A percentile compares a stretch with the other conserved stretches of the same genome.
Conservation (phyloP, 78 protist species). For the Monocercomonoides exilis region DNA sequence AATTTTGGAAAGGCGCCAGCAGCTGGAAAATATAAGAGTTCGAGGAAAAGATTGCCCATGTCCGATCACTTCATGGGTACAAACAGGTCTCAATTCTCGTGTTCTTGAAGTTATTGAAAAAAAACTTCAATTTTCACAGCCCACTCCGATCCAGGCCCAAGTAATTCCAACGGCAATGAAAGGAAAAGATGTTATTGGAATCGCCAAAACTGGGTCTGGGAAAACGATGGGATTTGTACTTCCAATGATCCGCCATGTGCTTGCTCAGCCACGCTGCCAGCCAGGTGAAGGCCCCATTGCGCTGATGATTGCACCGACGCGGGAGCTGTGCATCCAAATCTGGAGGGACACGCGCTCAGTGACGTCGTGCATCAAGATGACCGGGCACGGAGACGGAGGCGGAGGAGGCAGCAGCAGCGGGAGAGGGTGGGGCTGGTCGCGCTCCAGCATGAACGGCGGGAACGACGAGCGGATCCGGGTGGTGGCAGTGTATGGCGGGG, state of each 20-base stretch:
- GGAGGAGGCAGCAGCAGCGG: not conserved
- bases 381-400: not conserved
- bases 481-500: slow-evolving; percentile 90
- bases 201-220: slow-evolving; percentile 66
- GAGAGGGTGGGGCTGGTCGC: no score
- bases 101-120: slow-evolving; percentile 4
- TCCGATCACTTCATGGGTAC: not conserved
- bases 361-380: not conserved
- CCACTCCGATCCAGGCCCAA: slow-evolving; percentile 56
- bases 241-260: slow-evolving; percentile 86
- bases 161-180: slow-evolving; percentile 54
- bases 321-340: slow-evolving; percentile 91
- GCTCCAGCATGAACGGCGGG: not conserved
- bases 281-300: slow-evolving; percentile 89
- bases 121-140: slow-evolving; percentile 22
- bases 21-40: slow-evolving; percentile 40
- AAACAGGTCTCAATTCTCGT: not conserved
- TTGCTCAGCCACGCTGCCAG: slow-evolving; percentile 68
- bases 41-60: not conserved
- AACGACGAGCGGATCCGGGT: not conserved
- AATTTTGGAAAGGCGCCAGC: not conserved
- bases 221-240: slow-evolving; percentile 86
- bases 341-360: slow-evolving; percentile 39
- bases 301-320: slow-evolving; percentile 84
- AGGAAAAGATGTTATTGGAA: slow-evolving; percentile 58